phyloP scores from a whole-genome alignment of 2,329 filamentous ascomycete genomes.

The Rhynchosporium graminicola region DNA sequence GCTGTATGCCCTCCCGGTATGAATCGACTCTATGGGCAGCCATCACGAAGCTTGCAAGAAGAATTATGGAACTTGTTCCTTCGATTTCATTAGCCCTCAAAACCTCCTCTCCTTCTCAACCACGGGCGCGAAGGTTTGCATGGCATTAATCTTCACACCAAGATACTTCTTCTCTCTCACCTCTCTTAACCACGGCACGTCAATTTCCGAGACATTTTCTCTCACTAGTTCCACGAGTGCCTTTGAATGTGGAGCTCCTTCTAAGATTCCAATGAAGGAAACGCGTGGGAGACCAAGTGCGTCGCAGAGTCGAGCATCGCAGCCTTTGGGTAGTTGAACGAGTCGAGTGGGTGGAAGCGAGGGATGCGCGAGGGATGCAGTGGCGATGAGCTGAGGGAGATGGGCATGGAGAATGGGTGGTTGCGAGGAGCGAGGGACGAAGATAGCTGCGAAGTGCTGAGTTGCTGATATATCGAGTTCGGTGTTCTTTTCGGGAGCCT shows the following conservation, averaged over 20 bases:
- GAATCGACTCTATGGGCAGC: not conserved
- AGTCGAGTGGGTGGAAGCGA: conserved; percentile 52
- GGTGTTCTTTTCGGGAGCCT: not conserved
- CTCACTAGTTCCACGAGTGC: conserved; percentile 58
- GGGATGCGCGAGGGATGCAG: conserved; percentile 49
- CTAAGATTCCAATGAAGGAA: conserved; percentile 62
- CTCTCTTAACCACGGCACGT: conserved; percentile 59
- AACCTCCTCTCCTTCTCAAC: conserved; percentile 21
- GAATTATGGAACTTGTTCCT: not conserved
- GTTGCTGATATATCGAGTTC: not conserved
- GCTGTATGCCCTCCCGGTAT: too few relatives aligned
- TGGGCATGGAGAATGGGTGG: conserved; percentile 60
- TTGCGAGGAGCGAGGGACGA: conserved; percentile 59
- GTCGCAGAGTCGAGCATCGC: conserved; percentile 57
- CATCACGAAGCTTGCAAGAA: not conserved
- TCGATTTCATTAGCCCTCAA: not conserved
- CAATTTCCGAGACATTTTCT: conserved; percentile 52
- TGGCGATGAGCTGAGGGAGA: conserved; percentile 56
- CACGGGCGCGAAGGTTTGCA: conserved; percentile 41
- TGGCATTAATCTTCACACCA: conserved; percentile 50
- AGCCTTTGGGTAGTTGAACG: conserved; percentile 62
- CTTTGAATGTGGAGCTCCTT: conserved; percentile 56
- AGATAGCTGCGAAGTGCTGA: conserved; percentile 48
- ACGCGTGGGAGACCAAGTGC: conserved; percentile 63
- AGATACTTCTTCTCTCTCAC: conserved; percentile 43